phyloP scores from a whole-genome alignment of 129 eudicot species.

The Helichrysum umbraculigerum region DNA sequence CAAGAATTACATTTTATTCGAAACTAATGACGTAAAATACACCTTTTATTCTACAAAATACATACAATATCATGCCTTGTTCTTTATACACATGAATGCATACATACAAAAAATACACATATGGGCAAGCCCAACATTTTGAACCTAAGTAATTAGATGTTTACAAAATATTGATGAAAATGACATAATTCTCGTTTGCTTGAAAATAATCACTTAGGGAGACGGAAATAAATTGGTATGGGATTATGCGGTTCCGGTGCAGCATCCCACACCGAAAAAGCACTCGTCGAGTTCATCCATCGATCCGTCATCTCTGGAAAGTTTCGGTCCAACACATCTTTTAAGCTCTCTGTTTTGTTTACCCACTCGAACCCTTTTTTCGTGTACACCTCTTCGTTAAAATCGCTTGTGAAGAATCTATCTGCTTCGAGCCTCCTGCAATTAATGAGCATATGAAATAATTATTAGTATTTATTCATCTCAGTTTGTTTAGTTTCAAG shows the following conservation, averaged over 20 bases:
- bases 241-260: constrained; percentile 33
- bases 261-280: constrained; percentile 56
- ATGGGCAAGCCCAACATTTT: no score
- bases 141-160: no score
- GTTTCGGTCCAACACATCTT: constrained; percentile 55
- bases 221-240: constrained; percentile 53
- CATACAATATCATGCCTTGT: neutral
- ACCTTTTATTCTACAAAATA: no score
- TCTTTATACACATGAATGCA: neutral
- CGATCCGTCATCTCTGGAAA: constrained; percentile 45
- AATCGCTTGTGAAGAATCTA: constrained; percentile 52
- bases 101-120: neutral
- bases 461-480: neutral
- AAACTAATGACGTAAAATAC: no score
- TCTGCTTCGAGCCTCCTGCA: constrained; percentile 58
- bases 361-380: constrained; percentile 58
- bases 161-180: neutral
- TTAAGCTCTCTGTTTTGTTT: constrained; percentile 51
- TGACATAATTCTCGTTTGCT: neutral
- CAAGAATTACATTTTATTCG: no score
- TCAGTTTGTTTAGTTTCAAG: neutral
- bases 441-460: neutral
- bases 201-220: neutral
- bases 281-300: constrained; percentile 56
- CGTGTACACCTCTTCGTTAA: constrained; percentile 51